Base-by-base conservation (phyloP, 2,329 filamentous ascomycete genomes). In the Penicillium brevicompactum region DNA sequence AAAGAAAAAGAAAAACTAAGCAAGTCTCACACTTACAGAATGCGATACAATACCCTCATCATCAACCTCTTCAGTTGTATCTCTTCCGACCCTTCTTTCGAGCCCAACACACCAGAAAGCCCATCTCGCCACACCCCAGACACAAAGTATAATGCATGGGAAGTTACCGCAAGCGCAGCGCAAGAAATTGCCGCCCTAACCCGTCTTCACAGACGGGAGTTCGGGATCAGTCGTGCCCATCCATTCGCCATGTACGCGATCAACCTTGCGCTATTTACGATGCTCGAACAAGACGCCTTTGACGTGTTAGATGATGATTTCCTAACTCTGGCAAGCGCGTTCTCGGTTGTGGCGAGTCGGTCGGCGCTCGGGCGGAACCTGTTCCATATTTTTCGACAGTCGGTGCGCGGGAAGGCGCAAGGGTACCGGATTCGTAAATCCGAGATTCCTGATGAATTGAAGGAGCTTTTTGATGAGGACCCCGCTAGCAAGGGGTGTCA, bases 231-330 rank as follows among this genome's bases (percentile, higher is more conserved):
- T 31, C 67, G 71, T 4, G 70, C 70, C 5, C 73, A 75, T 50
- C 64, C 70, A 18, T 75, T 74, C 43, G 68, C 71, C 11, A 61
- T 75, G 54, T 75, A 74, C 47, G 70, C 72, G 0, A 69, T 75
- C 46, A 75, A 73, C 21, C 61, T 75, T 7, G 72, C 72, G 2
- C 55, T 75, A 0, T 75, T 74, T 42, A 66, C 68, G 0, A 55
- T 75, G 59, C 53, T 74, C 2, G 67, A 71, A 9, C 57, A 62
- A 2, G 55, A 56, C 7, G 37, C 56, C 1, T 74, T 73, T 50
- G 67, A 74, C 44, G 65, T 74, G 1, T 53, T 72, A 0, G 72
- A 75, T 40, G 48, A 55, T 3, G 70, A 74, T 38, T 75, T 74
- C 37, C 57, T 75, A 1, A 66, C 67, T 0, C 64, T 75, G 1